Evolutionary conservation across 352 stramenopile species (phyloP), one percentile per base, ranked within the genome.

Genomic region (Phytopythium sindhum): DNA sequence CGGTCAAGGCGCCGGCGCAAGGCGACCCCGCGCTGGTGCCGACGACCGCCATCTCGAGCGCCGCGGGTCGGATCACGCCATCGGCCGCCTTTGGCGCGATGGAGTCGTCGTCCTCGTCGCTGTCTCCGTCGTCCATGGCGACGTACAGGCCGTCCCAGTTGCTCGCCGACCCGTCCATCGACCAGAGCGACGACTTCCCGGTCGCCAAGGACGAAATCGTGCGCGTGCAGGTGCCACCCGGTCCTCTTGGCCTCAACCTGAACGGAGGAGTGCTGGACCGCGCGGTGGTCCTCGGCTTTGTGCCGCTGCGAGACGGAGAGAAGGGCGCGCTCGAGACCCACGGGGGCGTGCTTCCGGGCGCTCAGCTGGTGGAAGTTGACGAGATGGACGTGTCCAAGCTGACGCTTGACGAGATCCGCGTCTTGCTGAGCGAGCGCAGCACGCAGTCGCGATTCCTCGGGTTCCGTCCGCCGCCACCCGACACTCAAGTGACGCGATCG

Each of bases 261-360:
- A 73, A 91, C 54, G 77, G 73, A 14, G 68, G 28, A 2, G 33
- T 75, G 21, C 53, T 59, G 1, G 71, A 73, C 60, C 63, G 61
- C 19, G 82, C 85, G 0, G 74, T 89, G 14, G 79, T 93, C 12
- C 11, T 78, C n/a, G 82, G 84, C 15, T 93, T 93, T 52, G 61
- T 78, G 19, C 60, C 69, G n/a, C 57, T 94, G 7, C 69, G 74
- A 0, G 80, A 89, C 35, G 82, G 80, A 35, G 74, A 74, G 12
- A 60, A 63, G 11, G 84, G 84, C 35, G 53, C 64, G 2, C 28
- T 91, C 0, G 81, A 91, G 60, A 19, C 63, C 1, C 70, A 77
- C 39, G 84, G 80, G 35, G 67, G 63, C 21, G 61, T 93, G 15
- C 33, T 57, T 21, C 67, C 64, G 2, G 80, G 84, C 41, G 69